Base-by-base conservation (phyloP, 139 green algal genomes). In the Coelastrella sp. region DNA sequence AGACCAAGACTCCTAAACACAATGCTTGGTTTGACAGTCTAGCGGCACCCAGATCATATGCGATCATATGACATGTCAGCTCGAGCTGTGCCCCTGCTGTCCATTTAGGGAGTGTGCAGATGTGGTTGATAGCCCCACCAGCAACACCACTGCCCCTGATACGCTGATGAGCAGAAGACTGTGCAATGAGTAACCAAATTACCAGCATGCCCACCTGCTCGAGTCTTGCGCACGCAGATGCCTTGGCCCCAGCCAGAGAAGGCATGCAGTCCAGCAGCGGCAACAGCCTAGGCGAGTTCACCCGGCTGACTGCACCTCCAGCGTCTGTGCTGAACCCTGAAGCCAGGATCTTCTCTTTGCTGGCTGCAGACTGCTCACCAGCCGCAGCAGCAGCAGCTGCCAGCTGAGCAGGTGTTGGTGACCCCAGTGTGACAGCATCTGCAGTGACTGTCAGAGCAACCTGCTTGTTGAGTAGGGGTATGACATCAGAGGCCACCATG, bases 211-310 rank as follows among this genome's bases (percentile, higher is more conserved):
- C 25, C 41, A 91, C 73, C 30, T 68, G 64, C 60, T 89, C 84
- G 51, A 99, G 91, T 76, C 92, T 73, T 1, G 85, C 95, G 75
- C 96, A 99, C 15, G 92, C 92, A 2, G 93, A 91, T 0, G 96
- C 93, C 90, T 99, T 99, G 71, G 94, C 86, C 25, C 96, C 96
- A 41, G 87, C 95, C 19, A 73, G 94, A 2, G 50, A 86, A 0
- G 71, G 37, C 3, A 53, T 88, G 17, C 93, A 94, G 25, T 94
- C 81, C 15, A 76, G 60, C 76, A 98, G 85, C 0, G 89, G 87
- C 25, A 98, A 59, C 41, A 97, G 59, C 19, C 45, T 34, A 21
- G 85, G 25, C 7, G 81, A 84, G 38, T 32, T 79, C 9, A 77
- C 85, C 71, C 83, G 64, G 40, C 86, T 68, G 21, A 85, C 67